A percentile compares a stretch with the other conserved stretches of the same genome.
phyloP scores from a whole-genome alignment of 805 yeast genomes.

The Zygosaccharomyces gambellarensis region DNA sequence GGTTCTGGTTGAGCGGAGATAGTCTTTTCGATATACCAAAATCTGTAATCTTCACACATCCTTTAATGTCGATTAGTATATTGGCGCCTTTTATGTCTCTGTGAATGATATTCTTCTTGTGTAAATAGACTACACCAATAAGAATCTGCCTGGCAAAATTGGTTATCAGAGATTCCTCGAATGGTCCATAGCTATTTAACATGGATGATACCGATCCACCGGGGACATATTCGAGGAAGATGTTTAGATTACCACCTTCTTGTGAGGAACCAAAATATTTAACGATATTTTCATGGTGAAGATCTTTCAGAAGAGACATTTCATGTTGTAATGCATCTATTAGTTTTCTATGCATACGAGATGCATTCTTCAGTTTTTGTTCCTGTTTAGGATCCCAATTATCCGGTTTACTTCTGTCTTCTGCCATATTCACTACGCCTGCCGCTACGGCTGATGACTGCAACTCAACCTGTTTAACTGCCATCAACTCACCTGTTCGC shows the following conservation, averaged over 20 bases:
- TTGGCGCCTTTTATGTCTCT: conserved; percentile 89
- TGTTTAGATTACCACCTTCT: conserved; percentile 66
- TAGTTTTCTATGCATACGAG: conserved; percentile 47
- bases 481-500: conserved; percentile 91
- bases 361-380: conserved; percentile 18
- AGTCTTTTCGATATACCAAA: conserved; percentile 75
- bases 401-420: conserved; percentile 16
- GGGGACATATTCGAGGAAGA: conserved; percentile 72
- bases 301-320: conserved; percentile 66
- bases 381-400: conserved; percentile 20
- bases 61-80: conserved; percentile 72
- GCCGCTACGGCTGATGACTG: conserved; percentile 42
- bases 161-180: conserved; percentile 69
- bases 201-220: conserved; percentile 69
- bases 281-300: conserved; percentile 89
- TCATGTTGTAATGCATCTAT: conserved; percentile 79
- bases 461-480: conserved; percentile 87
- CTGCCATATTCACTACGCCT: conserved; percentile 17
- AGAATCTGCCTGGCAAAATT: conserved; percentile 73
- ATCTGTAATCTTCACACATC: conserved; percentile 79
- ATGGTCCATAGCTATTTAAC: conserved; percentile 69
- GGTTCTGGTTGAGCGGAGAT: conserved; percentile 46
- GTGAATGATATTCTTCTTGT: conserved; percentile 71
- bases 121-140: conserved; percentile 69
- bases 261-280: conserved; percentile 84